Evolutionary conservation across 352 stramenopile species (phyloP).

Genomic region (Phytophthora vignae): DNA sequence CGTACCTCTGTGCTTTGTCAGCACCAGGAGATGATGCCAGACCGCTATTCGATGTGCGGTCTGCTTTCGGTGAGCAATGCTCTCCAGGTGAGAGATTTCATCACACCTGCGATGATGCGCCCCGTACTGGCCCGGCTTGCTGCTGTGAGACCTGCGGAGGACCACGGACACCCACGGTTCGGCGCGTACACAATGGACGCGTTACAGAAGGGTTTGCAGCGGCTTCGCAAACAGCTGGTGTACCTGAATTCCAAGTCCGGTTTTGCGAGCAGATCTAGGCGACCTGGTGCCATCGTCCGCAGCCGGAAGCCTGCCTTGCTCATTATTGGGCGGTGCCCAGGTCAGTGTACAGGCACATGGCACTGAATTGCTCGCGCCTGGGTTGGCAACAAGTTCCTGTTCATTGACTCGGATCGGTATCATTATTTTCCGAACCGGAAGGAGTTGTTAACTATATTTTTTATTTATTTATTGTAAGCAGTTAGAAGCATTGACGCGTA

Average conservation of each 20-base stretch:
- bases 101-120: slow-evolving; percentile 5
- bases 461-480: too few relatives aligned
- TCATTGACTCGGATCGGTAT: too few relatives aligned
- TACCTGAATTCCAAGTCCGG: slow-evolving; percentile 15
- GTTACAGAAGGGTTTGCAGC: slow-evolving; percentile 13
- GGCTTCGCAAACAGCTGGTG: slow-evolving; percentile 3
- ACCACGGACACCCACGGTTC: slow-evolving; percentile 2
- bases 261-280: slow-evolving; percentile 2
- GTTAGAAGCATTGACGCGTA: too few relatives aligned
- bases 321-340: slow-evolving; percentile 3
- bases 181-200: slow-evolving; percentile 7
- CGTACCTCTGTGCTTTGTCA: slow-evolving; percentile 5
- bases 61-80: slow-evolving; percentile 17
- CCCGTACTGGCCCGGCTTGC: background rate
- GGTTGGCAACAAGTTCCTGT: too few relatives aligned
- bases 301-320: background rate
- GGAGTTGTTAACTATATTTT: too few relatives aligned
- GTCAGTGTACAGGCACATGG: background rate
- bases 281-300: background rate
- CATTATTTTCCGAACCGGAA: too few relatives aligned
- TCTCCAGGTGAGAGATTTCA: slow-evolving; percentile 13
- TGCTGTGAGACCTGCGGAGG: background rate
- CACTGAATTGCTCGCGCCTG: too few relatives aligned
- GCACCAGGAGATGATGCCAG: slow-evolving; percentile 15
- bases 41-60: slow-evolving; percentile 12